These are phyloP conservation scores for Elaphomyces granulatus DNA, from an alignment of 495 filamentous ascomycete species.

Conservation along the genomic window DNA sequence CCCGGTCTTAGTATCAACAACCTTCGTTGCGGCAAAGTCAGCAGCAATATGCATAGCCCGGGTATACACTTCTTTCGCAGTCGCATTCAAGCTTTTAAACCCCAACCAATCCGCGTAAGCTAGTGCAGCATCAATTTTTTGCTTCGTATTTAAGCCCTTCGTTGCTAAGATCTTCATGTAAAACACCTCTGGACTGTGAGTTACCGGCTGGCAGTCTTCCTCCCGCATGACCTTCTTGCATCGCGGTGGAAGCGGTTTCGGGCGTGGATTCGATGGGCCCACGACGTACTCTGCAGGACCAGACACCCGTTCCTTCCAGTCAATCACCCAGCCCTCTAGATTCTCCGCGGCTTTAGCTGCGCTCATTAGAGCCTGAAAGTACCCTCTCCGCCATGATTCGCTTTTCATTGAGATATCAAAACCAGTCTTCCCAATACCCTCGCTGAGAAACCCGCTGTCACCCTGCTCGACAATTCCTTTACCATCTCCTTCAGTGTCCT, in stretches of 20 bases:
- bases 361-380: slow-evolving; percentile 66
- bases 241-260: slow-evolving; percentile 51
- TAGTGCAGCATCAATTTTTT: slow-evolving; percentile 64
- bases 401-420: slow-evolving; percentile 60
- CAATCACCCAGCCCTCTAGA: slow-evolving; percentile 59
- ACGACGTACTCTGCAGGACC: slow-evolving; percentile 57
- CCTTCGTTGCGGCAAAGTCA: slow-evolving; percentile 25
- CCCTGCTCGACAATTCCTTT: slow-evolving; percentile 41
- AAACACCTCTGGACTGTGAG: slow-evolving; percentile 48
- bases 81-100: slow-evolving; percentile 48
- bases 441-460: slow-evolving; percentile 40
- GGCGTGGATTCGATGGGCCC: slow-evolving; percentile 70
- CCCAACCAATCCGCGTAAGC: slow-evolving; percentile 73
- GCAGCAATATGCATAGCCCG: slow-evolving; percentile 59
- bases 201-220: slow-evolving; percentile 52
- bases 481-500: slow-evolving; percentile 53
- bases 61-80: slow-evolving; percentile 52
- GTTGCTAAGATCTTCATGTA: slow-evolving; percentile 71
- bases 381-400: slow-evolving; percentile 69
- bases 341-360: slow-evolving; percentile 63
- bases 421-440: slow-evolving; percentile 41
- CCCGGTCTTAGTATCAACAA: slow-evolving; percentile 46
- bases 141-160: slow-evolving; percentile 54
- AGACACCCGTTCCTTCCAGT: slow-evolving; percentile 46
- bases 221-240: slow-evolving; percentile 45